A percentile compares a stretch with the other conserved stretches of the same genome.
Evolutionary conservation across 2,329 filamentous ascomycete species (phyloP).

Genomic region (Aspergillus proliferans): DNA sequence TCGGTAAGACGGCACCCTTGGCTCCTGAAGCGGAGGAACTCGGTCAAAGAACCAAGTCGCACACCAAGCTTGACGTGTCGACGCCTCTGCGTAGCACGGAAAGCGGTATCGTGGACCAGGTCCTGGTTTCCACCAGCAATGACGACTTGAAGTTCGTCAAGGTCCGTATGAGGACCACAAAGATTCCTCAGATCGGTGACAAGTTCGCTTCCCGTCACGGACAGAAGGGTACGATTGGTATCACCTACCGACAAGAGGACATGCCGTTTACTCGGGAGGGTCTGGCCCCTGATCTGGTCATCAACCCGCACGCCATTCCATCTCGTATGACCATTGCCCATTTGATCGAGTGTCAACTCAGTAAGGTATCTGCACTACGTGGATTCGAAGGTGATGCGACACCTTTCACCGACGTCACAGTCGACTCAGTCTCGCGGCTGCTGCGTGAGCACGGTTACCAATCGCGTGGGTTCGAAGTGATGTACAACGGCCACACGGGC

Average conservation of each 20-base stretch:
- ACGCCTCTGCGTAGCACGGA: conserved; percentile 93
- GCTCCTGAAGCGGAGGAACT: conserved; percentile 88
- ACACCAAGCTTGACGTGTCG: conserved; percentile 91
- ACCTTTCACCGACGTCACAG: conserved; percentile 95
- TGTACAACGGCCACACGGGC: conserved; percentile 98
- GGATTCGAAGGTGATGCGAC: conserved; percentile 96
- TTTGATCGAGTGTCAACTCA: conserved; percentile 97
- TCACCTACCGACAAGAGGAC: conserved; percentile 94
- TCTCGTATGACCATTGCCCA: conserved; percentile 99
- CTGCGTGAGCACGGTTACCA: conserved; percentile 89
- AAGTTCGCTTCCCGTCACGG: conserved; percentile 99
- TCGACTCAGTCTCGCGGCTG: conserved; percentile 83
- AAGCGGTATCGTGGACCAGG: conserved; percentile 91
- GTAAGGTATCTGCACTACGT: conserved; percentile 88
- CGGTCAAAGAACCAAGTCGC: conserved; percentile 80
- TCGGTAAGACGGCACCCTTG: conserved; percentile 95
- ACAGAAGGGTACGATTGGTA: conserved; percentile 98
- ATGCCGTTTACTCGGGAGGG: conserved; percentile 97
- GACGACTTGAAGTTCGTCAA: conserved; percentile 96
- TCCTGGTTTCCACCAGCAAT: conserved; percentile 87
- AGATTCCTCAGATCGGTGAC: conserved; percentile 96
- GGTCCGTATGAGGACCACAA: conserved; percentile 93
- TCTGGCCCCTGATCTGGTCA: conserved; percentile 89
- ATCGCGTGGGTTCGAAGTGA: conserved; percentile 92
- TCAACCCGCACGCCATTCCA: conserved; percentile 98